Conservation (phyloP, 495 filamentous ascomycete species). For the Tuber aestivum region DNA sequence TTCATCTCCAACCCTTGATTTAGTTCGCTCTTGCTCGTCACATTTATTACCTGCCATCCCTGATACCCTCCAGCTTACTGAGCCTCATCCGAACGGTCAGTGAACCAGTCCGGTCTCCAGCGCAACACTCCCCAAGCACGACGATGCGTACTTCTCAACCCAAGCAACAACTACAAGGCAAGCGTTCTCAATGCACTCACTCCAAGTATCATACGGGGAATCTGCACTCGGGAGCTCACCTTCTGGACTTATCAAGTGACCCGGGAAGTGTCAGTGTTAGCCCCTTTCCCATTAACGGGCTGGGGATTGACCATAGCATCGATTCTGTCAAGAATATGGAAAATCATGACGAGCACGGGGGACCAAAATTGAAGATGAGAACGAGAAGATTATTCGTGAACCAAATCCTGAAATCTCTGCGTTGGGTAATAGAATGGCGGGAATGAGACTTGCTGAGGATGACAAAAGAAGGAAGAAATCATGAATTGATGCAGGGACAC, state of each 20-base stretch:
- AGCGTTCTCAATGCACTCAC: too few species aligned
- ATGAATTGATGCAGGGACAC: conserved; percentile 71
- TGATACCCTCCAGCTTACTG: conserved; percentile 59
- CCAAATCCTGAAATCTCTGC: conserved; percentile 71
- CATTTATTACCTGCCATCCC: conserved; percentile 77
- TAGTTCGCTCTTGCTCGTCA: conserved; percentile 50
- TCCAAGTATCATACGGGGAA: too few species aligned
- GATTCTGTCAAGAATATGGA: conserved; percentile 74
- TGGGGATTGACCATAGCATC: conserved; percentile 40
- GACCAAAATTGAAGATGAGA: conserved; percentile 58
- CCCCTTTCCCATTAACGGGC: neutral
- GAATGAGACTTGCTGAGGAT: conserved; percentile 61
- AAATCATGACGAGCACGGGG: conserved; percentile 73
- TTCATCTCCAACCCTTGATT: neutral
- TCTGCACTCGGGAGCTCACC: too few species aligned
- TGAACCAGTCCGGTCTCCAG: too few species aligned
- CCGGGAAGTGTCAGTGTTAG: conserved; percentile 68
- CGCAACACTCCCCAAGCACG: conserved; percentile 60
- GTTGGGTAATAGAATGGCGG: conserved; percentile 63
- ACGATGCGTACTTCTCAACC: conserved; percentile 78
- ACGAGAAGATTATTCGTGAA: conserved; percentile 75
- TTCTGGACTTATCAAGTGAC: conserved; percentile 92
- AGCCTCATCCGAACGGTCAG: too few species aligned
- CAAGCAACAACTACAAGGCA: conserved; percentile 76
- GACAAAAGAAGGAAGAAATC: conserved; percentile 65